phyloP scores from a whole-genome alignment of 768 basidiomycete genomes.

The Xerocomellus dryophilus region DNA sequence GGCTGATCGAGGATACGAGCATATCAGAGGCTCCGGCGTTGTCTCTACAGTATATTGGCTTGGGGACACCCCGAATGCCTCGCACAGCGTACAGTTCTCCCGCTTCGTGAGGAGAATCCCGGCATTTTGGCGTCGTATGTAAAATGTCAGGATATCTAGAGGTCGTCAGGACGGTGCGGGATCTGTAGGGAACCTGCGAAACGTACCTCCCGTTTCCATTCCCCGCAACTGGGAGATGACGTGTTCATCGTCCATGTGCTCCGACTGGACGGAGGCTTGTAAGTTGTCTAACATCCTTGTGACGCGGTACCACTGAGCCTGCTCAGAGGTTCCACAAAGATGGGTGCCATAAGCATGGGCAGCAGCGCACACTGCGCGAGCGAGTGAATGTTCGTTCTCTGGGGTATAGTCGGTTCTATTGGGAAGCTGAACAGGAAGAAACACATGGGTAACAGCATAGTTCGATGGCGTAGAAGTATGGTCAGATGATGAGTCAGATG shows the following conservation, averaged over 20 bases:
- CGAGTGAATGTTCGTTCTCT: background rate
- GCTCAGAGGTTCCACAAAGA: background rate
- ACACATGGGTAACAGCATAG: conserved; percentile 7
- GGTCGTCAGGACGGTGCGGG: background rate
- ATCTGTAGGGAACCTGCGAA: background rate
- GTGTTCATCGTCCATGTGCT: background rate
- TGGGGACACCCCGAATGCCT: conserved; percentile 43
- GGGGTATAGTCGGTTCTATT: background rate
- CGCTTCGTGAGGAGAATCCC: conserved; percentile 32
- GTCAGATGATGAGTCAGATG: too few species aligned
- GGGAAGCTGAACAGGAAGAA: conserved; percentile 2
- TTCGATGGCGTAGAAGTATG: too few species aligned
- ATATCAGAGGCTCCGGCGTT: too few species aligned
- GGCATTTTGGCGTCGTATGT: conserved; percentile 20
- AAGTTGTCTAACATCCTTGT: conserved; percentile 6
- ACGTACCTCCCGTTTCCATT: background rate
- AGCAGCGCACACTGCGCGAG: conserved; percentile 1
- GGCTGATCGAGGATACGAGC: conserved; percentile 41
- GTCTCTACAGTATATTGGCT: background rate
- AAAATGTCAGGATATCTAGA: conserved; percentile 36
- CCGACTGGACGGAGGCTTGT: background rate
- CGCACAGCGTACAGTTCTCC: conserved; percentile 30
- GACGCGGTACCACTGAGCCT: conserved; percentile 2
- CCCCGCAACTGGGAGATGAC: background rate
- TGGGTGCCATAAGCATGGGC: background rate